Evolutionary conservation across 1,139 yeast genomes (phyloP), one percentile per base, ranked within the genome.

Genomic region (Kodamaea fungicola): DNA sequence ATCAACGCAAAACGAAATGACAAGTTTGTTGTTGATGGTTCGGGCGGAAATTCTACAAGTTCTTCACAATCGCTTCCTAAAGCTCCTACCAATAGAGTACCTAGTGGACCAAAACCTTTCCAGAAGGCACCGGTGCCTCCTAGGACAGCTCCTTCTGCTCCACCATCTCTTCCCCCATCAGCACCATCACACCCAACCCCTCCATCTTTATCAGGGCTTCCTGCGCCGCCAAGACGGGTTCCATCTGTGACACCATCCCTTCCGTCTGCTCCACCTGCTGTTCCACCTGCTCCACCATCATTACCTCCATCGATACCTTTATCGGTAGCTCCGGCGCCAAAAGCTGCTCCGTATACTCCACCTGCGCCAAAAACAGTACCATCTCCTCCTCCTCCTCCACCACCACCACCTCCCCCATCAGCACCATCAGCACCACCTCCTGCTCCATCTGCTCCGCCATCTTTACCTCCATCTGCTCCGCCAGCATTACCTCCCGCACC

Each of bases 1-100:
- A 69, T 70, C 37, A 68, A 68, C 40, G 62, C 71, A 1, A 64
- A 62, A 44, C 54, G 75, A 44, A 56, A 53, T 38, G 72, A 70
- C 8, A 30, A 52, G 3, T 55, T 50, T 44, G 72, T 66, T 9
- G 69, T 67, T 2, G 72, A 64, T 41, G 69, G 61, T 2, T 35
- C 46, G 21, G 35, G 36, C 4, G 50, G 51, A 4, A 38, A 54
- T 30, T 44, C 58, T 1, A 48, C 46, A 7, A 27, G 8, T 16
- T 23, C 26, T n/a, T 23, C 26, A 3, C 9, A 23, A 4, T n/a
- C 26, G 9, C 26, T 8, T 4, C 9, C 10, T 23, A 8, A 23
- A 23, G 26, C 26, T 3, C 26, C 26, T n/a, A 4, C 26, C 26
- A 23, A 8, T 8, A 23, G 4, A 23, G 4, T n/a, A 8, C 6